Percentiles rank a stretch among this genome's conserved stretches.
Conservation (phyloP, 208 protist species). For the Ichthyophonus hoferi region DNA sequence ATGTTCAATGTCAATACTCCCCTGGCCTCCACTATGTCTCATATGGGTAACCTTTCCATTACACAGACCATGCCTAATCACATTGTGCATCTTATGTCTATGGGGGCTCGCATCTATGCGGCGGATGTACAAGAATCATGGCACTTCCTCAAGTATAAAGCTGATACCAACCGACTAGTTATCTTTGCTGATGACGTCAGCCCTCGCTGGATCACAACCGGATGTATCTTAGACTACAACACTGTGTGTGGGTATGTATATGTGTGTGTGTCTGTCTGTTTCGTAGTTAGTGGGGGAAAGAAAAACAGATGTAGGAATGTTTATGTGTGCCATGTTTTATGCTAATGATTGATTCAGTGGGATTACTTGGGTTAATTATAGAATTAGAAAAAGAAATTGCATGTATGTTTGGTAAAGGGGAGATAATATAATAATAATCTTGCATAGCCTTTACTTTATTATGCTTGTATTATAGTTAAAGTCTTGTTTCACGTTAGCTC, state of each 20-base stretch:
- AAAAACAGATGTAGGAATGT: neutral
- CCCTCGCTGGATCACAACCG: constrained; percentile 66
- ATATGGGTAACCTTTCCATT: neutral
- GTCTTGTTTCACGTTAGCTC: too few species aligned
- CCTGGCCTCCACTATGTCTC: neutral
- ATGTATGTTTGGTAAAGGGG: too few species aligned
- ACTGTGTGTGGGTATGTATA: constrained; percentile 64
- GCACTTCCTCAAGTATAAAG: constrained; percentile 71
- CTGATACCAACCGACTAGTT: constrained; percentile 49
- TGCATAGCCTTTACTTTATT: too few species aligned
- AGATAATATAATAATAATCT: too few species aligned
- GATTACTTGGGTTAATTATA: neutral
- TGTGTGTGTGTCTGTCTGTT: neutral
- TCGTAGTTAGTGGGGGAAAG: neutral
- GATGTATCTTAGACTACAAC: constrained; percentile 69
- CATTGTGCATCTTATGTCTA: constrained; percentile 59
- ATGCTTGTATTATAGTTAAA: too few species aligned
- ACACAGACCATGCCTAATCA: constrained; percentile 63
- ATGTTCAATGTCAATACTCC: neutral
- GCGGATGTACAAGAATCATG: constrained; percentile 69
- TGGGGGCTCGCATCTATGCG: constrained; percentile 69
- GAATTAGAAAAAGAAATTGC: too few species aligned
- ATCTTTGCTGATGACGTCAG: constrained; percentile 76
- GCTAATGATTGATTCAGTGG: neutral
- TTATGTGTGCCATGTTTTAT: neutral